Conservation (phyloP, 208 protist genomes). For the Leishmania martiniquensis region DNA sequence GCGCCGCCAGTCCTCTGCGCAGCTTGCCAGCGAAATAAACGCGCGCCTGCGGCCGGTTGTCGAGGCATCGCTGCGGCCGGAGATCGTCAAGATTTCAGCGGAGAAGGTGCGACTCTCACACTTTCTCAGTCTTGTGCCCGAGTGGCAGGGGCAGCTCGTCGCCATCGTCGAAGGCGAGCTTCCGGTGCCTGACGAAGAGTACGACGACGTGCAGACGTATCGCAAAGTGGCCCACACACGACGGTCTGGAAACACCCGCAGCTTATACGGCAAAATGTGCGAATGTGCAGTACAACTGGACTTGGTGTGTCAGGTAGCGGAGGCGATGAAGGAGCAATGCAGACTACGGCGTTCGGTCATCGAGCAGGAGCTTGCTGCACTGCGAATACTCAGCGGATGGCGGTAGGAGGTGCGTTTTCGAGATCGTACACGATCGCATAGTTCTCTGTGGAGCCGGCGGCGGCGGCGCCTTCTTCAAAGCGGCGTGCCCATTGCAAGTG, state of each 20-base stretch:
- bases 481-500: background rate
- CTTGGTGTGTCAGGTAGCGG: slow-evolving; percentile 35
- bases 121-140: slow-evolving; percentile 77
- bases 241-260: slow-evolving; percentile 53
- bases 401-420: background rate
- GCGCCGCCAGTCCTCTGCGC: slow-evolving; percentile 37
- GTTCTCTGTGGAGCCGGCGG: background rate
- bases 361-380: slow-evolving; percentile 40
- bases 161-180: slow-evolving; percentile 67
- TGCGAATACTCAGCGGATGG: slow-evolving; percentile 39
- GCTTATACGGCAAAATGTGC: slow-evolving; percentile 60
- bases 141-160: slow-evolving; percentile 76
- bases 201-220: slow-evolving; percentile 75
- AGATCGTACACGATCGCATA: background rate
- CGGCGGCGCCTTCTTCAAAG: background rate
- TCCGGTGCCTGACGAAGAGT: slow-evolving; percentile 77
- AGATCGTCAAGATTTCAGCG: slow-evolving; percentile 68
- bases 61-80: slow-evolving; percentile 55
- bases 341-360: slow-evolving; percentile 38
- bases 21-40: slow-evolving; percentile 53
- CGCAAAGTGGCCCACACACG: slow-evolving; percentile 65
- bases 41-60: slow-evolving; percentile 43
- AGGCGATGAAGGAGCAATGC: slow-evolving; percentile 37
- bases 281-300: slow-evolving; percentile 39
- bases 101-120: slow-evolving; percentile 70